Evolutionary conservation across 208 protist genomes (phyloP).

Genomic region (Entamoeba nuttalli): DNA sequence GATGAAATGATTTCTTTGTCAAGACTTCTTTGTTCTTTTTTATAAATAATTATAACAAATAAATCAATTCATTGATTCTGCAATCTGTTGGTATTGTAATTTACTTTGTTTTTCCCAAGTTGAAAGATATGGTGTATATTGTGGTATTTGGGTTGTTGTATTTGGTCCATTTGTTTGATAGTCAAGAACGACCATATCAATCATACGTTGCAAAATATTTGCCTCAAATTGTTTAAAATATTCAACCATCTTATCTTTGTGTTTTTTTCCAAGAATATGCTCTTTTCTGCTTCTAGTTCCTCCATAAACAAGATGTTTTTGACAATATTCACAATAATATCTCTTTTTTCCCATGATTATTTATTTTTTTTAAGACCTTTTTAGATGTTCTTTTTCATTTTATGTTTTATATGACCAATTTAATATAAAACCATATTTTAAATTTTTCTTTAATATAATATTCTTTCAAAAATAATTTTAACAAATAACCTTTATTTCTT

Average conservation of each 20-base stretch:
- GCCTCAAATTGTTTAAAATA: not conserved
- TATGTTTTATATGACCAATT: too few species aligned
- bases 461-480: too few species aligned
- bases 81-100: not conserved
- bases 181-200: not conserved
- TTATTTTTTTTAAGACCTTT: too few species aligned
- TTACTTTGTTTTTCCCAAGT: not conserved
- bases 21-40: not conserved
- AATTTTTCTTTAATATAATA: too few species aligned
- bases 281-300: not conserved
- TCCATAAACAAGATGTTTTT: not conserved
- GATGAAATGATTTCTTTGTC: not conserved
- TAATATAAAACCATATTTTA: too few species aligned
- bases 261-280: not conserved
- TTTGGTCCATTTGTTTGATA: not conserved
- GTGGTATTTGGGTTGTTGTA: not conserved
- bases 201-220: not conserved
- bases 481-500: too few species aligned
- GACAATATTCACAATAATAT: not conserved
- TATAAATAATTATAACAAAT: too few species aligned
- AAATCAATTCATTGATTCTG: not conserved
- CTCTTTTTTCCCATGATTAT: not conserved
- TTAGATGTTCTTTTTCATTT: too few species aligned
- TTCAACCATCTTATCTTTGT: not conserved
- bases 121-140: not conserved